Evolutionary conservation across 208 protist species (phyloP), one percentile per base, ranked within the genome.

Genomic region (Blastocrithidia nonstop): DNA sequence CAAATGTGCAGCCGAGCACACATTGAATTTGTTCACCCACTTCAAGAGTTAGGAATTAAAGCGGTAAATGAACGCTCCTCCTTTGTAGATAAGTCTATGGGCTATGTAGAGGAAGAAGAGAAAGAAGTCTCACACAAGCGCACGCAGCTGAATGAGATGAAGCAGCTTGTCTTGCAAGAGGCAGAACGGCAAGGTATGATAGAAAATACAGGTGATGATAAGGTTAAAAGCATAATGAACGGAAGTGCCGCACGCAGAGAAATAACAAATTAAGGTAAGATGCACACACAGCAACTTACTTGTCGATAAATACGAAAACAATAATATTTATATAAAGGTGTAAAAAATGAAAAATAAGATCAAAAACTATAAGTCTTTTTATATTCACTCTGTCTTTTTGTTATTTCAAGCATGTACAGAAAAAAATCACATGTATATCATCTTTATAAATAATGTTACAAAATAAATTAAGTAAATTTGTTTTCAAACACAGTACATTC

Each of bases 41-140:
- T 85, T 33, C 74, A 85, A 55, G 80, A 85, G 64, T 76, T 78
- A 26, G 71, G 74, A 35, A 45, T 58, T 45, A 53, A 67, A 47
- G 76, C 71, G 11, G 69, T 85, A 32, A 64, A 69, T 7, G 68
- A 80, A 23, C 75, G 80, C 54, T 62, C 44, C 26, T 59, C 57
- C 26, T 90, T 86, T 44, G 71, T 83, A 3, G 60, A 85, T 43
- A 68, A 75, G 45, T 75, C 66, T 16, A 79, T 78, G 61, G 60
- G 63, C 37, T 87, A 88, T 45, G 71, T 87, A 8, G 69, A 80
- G 54, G 64, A 62, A 15, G 77, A 88, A 54, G 82, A 91, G 54
- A 61, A 67, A n/a, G 71, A 85, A 28, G 61, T 83, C 37, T 52
- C 58, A 32, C 32, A 59, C 22, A 82, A 86, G 60, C 65, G 58